A percentile compares a stretch with the other conserved stretches of the same genome.
Conservation (phyloP, 306 rosid genomes). For the Adenanthera pavonina region DNA sequence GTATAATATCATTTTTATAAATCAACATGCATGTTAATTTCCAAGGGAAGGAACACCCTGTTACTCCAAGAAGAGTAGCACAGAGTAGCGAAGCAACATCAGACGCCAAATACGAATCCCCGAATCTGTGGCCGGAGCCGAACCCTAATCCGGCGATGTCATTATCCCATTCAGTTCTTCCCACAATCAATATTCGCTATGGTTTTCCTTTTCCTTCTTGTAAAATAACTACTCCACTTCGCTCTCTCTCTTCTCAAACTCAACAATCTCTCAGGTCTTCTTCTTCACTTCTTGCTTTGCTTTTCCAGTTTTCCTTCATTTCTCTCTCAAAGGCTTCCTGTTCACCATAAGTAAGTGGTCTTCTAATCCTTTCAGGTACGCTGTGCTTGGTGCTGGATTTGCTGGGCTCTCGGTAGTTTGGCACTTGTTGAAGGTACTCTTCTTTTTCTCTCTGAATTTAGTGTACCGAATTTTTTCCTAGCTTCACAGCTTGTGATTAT, state of each 20-base stretch:
- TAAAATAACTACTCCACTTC: background rate
- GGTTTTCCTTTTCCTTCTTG: slow-evolving; percentile 32
- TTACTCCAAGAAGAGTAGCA: background rate
- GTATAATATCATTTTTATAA: too few species aligned
- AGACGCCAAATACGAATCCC: background rate
- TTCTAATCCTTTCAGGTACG: slow-evolving; percentile 52
- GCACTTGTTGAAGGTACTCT: slow-evolving; percentile 68
- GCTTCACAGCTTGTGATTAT: background rate
- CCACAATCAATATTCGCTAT: background rate
- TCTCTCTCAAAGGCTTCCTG: background rate
- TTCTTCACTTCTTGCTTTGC: background rate
- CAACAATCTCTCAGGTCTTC: slow-evolving; percentile 62
- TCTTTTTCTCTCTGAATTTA: slow-evolving; percentile 18
- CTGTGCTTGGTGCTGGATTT: slow-evolving; percentile 97
- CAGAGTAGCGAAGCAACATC: too few species aligned
- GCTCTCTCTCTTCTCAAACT: slow-evolving; percentile 46
- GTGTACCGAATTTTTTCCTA: background rate
- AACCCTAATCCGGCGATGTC: slow-evolving; percentile 35
- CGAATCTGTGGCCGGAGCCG: background rate
- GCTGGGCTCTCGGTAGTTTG: slow-evolving; percentile 90
- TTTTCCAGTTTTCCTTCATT: background rate
- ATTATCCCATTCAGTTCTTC: background rate
- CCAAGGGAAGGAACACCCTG: background rate
- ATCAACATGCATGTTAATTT: too few species aligned
- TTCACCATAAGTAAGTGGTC: background rate